Evolutionary conservation across 305 asterid species (phyloP).

Genomic region (Fraxinus sp.): DNA sequence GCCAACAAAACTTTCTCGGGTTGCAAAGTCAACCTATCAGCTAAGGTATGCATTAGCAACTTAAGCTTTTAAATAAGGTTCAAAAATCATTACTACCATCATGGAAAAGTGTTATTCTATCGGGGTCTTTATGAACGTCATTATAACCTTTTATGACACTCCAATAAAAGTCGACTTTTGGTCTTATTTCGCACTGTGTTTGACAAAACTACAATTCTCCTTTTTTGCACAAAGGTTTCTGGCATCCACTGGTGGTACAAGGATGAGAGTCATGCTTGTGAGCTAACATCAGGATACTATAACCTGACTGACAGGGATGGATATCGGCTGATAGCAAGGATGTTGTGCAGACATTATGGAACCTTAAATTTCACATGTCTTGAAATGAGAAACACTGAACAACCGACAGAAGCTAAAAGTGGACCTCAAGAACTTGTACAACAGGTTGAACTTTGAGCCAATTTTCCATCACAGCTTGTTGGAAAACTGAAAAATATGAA

Average conservation of each 20-base stretch:
- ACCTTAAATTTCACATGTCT: slow-evolving; percentile 71
- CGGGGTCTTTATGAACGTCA: not conserved
- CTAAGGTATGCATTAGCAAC: slow-evolving; percentile 38
- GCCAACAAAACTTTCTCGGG: slow-evolving; percentile 61
- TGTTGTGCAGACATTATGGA: slow-evolving; percentile 55
- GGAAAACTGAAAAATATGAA: too few relatives aligned
- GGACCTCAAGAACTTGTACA: slow-evolving; percentile 76
- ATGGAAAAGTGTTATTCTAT: not conserved
- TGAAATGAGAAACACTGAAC: slow-evolving; percentile 71
- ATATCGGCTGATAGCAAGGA: slow-evolving; percentile 64
- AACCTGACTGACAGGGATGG: slow-evolving; percentile 62
- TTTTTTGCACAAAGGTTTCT: slow-evolving; percentile 29
- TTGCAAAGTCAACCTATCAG: slow-evolving; percentile 47
- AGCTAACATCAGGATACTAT: slow-evolving; percentile 68
- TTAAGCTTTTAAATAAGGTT: not conserved
- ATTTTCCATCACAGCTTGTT: not conserved
- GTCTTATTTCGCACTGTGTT: not conserved
- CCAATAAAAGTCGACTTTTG: not conserved
- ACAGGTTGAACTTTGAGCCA: slow-evolving; percentile 41
- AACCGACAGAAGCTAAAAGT: slow-evolving; percentile 49
- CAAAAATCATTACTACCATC: not conserved
- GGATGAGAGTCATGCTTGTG: slow-evolving; percentile 66
- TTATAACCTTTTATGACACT: not conserved
- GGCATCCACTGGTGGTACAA: slow-evolving; percentile 87
- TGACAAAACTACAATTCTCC: too few relatives aligned